phyloP scores from a whole-genome alignment of 495 filamentous ascomycete genomes.

The Hypoxylon cercidicola region DNA sequence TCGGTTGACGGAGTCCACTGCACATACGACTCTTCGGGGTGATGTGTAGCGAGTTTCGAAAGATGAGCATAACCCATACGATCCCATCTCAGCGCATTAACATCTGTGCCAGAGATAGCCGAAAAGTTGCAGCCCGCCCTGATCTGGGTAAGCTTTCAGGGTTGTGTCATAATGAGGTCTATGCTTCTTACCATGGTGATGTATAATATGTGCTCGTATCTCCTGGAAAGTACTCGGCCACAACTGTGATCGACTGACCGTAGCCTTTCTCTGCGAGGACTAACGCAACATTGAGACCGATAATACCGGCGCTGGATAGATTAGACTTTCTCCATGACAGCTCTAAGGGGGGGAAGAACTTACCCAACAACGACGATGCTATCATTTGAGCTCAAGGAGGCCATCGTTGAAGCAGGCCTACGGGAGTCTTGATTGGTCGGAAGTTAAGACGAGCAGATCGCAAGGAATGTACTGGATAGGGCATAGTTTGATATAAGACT shows the following conservation, averaged over 20 bases:
- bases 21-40: slow-evolving; percentile 36
- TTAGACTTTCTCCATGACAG: not conserved
- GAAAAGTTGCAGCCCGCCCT: slow-evolving; percentile 53
- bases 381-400: not conserved
- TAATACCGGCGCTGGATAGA: slow-evolving; percentile 45
- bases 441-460: no score
- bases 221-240: slow-evolving; percentile 49
- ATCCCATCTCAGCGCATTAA: slow-evolving; percentile 49
- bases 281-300: slow-evolving; percentile 50
- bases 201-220: slow-evolving; percentile 46
- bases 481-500: no score
- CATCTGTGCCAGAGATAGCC: slow-evolving; percentile 47
- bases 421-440: no score
- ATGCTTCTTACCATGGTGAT: slow-evolving; percentile 47
- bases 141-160: not conserved
- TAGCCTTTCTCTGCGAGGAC: slow-evolving; percentile 46
- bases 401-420: slow-evolving; percentile 33
- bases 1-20: slow-evolving; percentile 44
- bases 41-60: slow-evolving; percentile 32
- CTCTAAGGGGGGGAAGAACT: not conserved
- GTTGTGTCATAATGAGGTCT: not conserved
- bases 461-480: no score
- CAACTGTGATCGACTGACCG: slow-evolving; percentile 40
- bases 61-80: slow-evolving; percentile 45
- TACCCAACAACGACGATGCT: slow-evolving; percentile 10